Evolutionary conservation across 257 asterid genomes (phyloP).

Genomic region (Echites panduratus): DNA sequence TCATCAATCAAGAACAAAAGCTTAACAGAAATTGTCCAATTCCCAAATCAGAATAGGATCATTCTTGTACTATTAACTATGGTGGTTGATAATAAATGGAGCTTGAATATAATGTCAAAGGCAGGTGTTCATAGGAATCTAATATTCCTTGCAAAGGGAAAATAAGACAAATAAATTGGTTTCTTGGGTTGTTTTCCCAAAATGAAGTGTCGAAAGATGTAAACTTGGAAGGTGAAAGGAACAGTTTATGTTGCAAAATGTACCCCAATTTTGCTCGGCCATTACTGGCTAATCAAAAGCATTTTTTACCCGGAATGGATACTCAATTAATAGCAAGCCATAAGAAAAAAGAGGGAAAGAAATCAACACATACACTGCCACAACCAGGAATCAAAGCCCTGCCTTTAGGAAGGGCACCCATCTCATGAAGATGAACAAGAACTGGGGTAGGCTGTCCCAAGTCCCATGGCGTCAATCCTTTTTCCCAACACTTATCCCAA

Average conservation of each 20-base stretch:
- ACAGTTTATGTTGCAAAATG: too few relatives aligned
- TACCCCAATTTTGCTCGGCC: neutral
- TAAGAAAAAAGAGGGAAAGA: neutral
- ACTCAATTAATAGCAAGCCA: neutral
- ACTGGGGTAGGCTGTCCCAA: slow-evolving; percentile 77
- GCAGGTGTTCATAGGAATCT: too few relatives aligned
- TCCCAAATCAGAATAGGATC: too few relatives aligned
- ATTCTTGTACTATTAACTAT: too few relatives aligned
- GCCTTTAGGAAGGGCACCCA: slow-evolving; percentile 67
- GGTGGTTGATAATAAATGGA: too few relatives aligned
- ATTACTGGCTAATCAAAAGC: neutral
- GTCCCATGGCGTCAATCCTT: slow-evolving; percentile 87
- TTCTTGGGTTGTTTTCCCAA: neutral
- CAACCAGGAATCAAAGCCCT: slow-evolving; percentile 85
- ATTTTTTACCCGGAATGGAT: neutral
- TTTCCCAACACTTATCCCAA: slow-evolving; percentile 79
- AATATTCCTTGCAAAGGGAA: too few relatives aligned
- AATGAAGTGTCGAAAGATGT: neutral
- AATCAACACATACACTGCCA: slow-evolving; percentile 55
- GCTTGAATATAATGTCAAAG: too few relatives aligned
- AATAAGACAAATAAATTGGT: too few relatives aligned
- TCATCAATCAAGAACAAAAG: neutral
- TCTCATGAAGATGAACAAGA: slow-evolving; percentile 56
- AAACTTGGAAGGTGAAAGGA: neutral
- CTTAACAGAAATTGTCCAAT: neutral